phyloP scores from a whole-genome alignment of 768 basidiomycete species.

The Aureoboletus auriporus region DNA sequence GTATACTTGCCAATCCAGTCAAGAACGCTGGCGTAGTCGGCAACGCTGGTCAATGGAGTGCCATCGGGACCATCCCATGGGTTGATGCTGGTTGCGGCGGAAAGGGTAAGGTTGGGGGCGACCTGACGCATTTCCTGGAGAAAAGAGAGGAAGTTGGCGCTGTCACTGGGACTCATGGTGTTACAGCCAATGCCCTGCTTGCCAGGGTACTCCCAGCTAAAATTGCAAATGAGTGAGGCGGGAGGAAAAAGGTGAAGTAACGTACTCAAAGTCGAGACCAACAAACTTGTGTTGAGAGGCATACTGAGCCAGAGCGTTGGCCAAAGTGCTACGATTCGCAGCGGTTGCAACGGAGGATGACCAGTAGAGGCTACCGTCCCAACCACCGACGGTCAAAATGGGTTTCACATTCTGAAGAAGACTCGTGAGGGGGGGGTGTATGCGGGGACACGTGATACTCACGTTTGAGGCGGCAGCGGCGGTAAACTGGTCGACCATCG shows the following conservation, averaged over 20 bases:
- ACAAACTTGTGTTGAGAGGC: slow-evolving; percentile 48
- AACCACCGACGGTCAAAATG: slow-evolving; percentile 61
- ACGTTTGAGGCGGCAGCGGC: slow-evolving; percentile 26
- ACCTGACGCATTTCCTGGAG: slow-evolving; percentile 62
- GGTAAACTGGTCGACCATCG: slow-evolving; percentile 17
- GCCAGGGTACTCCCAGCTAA: slow-evolving; percentile 87
- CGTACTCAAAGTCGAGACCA: slow-evolving; percentile 70
- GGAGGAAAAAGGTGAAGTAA: not conserved
- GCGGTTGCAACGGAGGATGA: slow-evolving; percentile 53
- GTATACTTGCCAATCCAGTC: slow-evolving; percentile 61
- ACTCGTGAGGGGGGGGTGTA: not conserved
- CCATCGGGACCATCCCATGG: slow-evolving; percentile 65
- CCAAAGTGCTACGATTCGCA: slow-evolving; percentile 54
- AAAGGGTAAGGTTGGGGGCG: slow-evolving; percentile 58
- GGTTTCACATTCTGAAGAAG: slow-evolving; percentile 48
- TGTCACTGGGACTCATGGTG: slow-evolving; percentile 55
- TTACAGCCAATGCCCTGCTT: slow-evolving; percentile 70
- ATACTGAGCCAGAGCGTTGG: slow-evolving; percentile 47
- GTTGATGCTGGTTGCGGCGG: slow-evolving; percentile 62
- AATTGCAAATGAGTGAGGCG: not conserved
- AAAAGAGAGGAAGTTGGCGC: slow-evolving; percentile 75
- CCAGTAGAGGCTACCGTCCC: slow-evolving; percentile 61
- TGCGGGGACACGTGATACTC: not conserved
- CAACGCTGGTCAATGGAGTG: slow-evolving; percentile 55
- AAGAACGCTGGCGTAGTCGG: slow-evolving; percentile 60